These are phyloP conservation scores for Persicaria tinctoria DNA, from an alignment of 148 eudicot species.

Conservation along the genomic window DNA sequence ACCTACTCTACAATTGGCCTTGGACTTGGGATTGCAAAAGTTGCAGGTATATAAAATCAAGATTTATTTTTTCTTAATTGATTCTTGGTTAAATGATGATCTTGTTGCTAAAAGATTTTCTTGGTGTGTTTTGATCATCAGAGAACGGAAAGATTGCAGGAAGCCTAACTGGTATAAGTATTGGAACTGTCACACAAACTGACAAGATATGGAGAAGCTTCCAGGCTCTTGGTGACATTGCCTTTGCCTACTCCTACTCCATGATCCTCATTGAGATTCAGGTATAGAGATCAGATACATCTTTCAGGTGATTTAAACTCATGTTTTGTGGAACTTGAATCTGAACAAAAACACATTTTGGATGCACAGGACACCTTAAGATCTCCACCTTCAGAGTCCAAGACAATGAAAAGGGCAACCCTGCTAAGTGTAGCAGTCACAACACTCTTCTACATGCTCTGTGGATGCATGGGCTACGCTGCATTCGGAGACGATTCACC, in stretches of 20 bases:
- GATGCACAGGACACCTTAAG: conserved; percentile 36
- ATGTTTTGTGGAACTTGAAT: background rate
- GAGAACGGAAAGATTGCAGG: conserved; percentile 30
- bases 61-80: background rate
- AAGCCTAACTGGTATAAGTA: conserved; percentile 38
- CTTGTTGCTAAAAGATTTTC: background rate
- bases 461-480: conserved; percentile 53
- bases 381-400: conserved; percentile 44
- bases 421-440: conserved; percentile 34
- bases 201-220: conserved; percentile 37
- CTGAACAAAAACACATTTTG: background rate
- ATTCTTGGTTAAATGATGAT: background rate
- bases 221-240: conserved; percentile 53
- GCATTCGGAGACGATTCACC: conserved; percentile 47
- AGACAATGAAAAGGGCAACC: conserved; percentile 48
- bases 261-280: conserved; percentile 46
- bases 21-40: conserved; percentile 68
- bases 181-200: conserved; percentile 30
- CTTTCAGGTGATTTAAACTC: too few relatives aligned
- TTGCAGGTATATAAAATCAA: conserved; percentile 25
- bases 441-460: conserved; percentile 42
- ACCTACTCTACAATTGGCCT: conserved; percentile 75
- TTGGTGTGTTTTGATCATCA: conserved; percentile 14
- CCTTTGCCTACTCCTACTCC: conserved; percentile 42
- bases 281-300: conserved; percentile 14